phyloP scores from a whole-genome alignment of 2,329 filamentous ascomycete genomes.

The Parastagonospora avenae region DNA sequence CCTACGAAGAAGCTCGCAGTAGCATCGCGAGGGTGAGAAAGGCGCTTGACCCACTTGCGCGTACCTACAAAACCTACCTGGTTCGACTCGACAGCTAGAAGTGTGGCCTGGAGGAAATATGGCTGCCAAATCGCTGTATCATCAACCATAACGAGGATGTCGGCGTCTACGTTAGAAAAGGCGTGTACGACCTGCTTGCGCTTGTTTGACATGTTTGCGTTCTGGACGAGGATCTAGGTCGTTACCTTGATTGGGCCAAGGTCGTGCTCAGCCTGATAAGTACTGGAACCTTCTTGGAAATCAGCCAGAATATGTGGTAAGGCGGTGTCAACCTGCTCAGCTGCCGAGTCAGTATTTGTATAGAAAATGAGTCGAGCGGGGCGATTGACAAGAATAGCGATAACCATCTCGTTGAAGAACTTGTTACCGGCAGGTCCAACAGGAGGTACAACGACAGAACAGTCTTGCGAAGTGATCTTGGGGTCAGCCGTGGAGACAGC shows the following conservation, averaged over 20 bases:
- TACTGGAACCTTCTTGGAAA: conserved; percentile 3
- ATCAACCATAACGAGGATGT: conserved; percentile 19
- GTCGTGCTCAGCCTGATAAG: conserved; percentile 13
- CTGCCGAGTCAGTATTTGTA: conserved; percentile 8
- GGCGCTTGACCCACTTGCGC: conserved; percentile 28
- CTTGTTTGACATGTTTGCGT: conserved; percentile 24
- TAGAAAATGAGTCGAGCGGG: conserved; percentile 24
- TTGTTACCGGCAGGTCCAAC: conserved; percentile 16
- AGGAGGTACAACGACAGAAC: conserved; percentile 28
- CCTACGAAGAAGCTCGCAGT: background rate
- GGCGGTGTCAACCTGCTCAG: conserved; percentile 1
- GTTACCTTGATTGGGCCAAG: background rate
- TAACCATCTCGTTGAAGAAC: conserved; percentile 11
- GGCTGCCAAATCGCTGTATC: conserved; percentile 28
- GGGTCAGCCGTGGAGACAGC: background rate
- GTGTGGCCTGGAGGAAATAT: conserved; percentile 12
- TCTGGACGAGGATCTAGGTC: conserved; percentile 8
- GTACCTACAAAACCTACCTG: conserved; percentile 31
- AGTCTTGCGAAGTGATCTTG: conserved; percentile 9
- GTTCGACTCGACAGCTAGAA: conserved; percentile 22
- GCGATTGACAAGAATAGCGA: conserved; percentile 15
- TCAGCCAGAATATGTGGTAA: background rate
- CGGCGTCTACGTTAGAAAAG: conserved; percentile 9
- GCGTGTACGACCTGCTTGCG: conserved; percentile 19
- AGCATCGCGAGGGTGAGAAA: conserved; percentile 1